phyloP scores from a whole-genome alignment of 1,284 basidiomycete species.

The Sanghuangporus sanghuang region DNA sequence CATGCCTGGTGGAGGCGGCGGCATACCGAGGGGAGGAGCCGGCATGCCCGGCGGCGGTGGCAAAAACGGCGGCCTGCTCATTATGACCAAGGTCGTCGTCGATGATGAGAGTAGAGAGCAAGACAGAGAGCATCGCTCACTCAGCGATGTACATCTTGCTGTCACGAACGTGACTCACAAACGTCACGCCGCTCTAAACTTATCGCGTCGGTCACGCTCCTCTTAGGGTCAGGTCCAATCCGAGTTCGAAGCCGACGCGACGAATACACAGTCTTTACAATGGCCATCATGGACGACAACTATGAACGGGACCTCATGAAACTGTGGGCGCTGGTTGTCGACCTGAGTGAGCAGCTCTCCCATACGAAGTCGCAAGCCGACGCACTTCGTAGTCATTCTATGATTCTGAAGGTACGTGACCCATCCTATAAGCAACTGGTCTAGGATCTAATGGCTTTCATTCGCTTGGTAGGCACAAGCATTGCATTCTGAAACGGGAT shows the following conservation, averaged over 20 bases:
- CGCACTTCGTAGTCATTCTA: constrained; percentile 57
- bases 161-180: not conserved
- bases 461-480: constrained; percentile 47
- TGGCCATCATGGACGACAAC: constrained; percentile 37
- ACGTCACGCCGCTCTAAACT: constrained; percentile 2
- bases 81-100: constrained; percentile 28
- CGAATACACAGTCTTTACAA: constrained; percentile 23
- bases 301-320: constrained; percentile 56
- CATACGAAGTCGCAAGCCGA: constrained; percentile 66
- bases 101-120: constrained; percentile 26
- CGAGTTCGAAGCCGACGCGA: not conserved
- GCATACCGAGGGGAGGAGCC: constrained; percentile 58
- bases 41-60: constrained; percentile 58
- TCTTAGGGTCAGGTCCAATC: no score
- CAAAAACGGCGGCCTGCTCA: constrained; percentile 49
- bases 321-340: constrained; percentile 71
- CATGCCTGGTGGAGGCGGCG: constrained; percentile 40
- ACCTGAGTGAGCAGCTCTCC: constrained; percentile 80
- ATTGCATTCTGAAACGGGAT: constrained; percentile 77
- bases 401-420: constrained; percentile 70
- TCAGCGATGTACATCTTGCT: not conserved
- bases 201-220: not conserved
- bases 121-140: constrained; percentile 10
- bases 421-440: not conserved
- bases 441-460: constrained; percentile 1